Evolutionary conservation across 495 filamentous ascomycete genomes (phyloP), one percentile per base, ranked within the genome.

Genomic region (Entonaema liquescens): DNA sequence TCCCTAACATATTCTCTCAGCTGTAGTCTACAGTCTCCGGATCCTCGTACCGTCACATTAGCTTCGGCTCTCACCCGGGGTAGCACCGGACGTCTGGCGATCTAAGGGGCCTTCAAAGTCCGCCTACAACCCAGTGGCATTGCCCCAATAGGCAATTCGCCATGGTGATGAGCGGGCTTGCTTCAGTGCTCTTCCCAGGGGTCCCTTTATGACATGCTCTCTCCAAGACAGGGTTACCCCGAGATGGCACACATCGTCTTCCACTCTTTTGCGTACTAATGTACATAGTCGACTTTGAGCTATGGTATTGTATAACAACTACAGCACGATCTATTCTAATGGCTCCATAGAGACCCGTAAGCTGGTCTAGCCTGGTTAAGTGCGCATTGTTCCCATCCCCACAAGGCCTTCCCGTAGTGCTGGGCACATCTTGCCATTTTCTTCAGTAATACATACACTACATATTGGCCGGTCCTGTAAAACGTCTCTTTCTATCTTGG

Each of bases 1-100:
- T 62, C 26, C 38, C 61, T 55, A 44, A 21, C 50, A 35, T 5
- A 35, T 54, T 38, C 33, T 52, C 23, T 55, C 53, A 58, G 58
- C 38, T 56, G 59, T 44, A 68, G 26, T 0, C 26, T 56, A 25
- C 56, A 59, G 56, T 44, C 35, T 58, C 58, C 64, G 69, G 54
- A 28, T 50, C 56, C 53, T 62, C 59, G 35, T 64, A 67, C 59
- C 55, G 42, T 66, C 50, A 62, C 70, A 69, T 31, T 66, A 54
- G 61, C 70, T 62, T 73, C 70, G 70, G 70, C 59, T 73, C 42
- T 50, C 58, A 69, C 55, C 70, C 65, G 70, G 65, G 61, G 65
- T 49, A 23, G 57, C 65, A 38, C 33, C 62, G 57, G 67, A 40
- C 57, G 17, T 65, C 56, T 59, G 61, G 50, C 65, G 49, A 65